phyloP scores from a whole-genome alignment of 73 alveolate genomes.

The Tetrahymena thermophila region DNA sequence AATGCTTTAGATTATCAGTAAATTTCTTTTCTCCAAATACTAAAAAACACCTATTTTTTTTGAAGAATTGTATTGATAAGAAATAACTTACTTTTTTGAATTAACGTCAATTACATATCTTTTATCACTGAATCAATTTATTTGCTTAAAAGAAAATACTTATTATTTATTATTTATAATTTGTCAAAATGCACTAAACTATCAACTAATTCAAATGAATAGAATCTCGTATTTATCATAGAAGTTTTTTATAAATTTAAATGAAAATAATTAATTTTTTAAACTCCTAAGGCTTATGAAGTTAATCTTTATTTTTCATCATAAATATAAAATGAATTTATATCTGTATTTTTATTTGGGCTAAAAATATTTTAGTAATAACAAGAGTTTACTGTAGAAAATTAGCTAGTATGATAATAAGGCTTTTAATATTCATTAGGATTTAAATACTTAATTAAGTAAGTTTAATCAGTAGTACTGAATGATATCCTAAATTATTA shows the following conservation, averaged over 20 bases:
- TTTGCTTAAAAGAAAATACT: too few species aligned
- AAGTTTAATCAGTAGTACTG: too few species aligned
- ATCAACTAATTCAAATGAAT: background rate
- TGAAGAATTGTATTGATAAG: background rate
- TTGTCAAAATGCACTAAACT: too few species aligned
- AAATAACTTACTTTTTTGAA: too few species aligned
- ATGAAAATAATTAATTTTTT: too few species aligned
- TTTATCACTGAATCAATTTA: background rate
- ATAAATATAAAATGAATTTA: background rate
- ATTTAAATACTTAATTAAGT: too few species aligned
- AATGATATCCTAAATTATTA: background rate
- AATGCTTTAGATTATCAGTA: too few species aligned
- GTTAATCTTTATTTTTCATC: background rate
- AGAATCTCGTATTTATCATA: background rate
- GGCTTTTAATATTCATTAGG: background rate
- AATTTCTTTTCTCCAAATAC: background rate
- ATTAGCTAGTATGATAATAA: too few species aligned
- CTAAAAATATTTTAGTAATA: too few species aligned
- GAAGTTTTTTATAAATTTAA: background rate
- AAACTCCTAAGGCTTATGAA: background rate
- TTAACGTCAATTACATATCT: background rate
- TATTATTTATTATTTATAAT: too few species aligned
- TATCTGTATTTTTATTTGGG: background rate
- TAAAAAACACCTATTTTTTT: background rate
- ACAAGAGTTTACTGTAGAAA: too few species aligned